These are phyloP conservation scores for Spergularia bocconei DNA, from an alignment of 148 eudicot genomes.

Conservation along the genomic window DNA sequence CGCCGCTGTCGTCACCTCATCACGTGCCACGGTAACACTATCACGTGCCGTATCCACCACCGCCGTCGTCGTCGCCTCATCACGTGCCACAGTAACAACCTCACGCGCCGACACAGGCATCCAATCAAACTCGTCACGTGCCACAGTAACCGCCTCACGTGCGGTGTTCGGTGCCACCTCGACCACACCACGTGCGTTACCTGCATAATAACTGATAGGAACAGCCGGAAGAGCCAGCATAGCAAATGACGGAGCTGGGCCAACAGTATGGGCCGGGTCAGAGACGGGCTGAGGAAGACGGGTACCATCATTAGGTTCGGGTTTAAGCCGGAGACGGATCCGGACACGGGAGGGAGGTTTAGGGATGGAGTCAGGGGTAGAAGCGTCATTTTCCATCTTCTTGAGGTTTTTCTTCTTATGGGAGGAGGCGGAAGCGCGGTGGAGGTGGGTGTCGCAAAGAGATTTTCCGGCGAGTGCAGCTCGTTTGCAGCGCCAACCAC, in stretches of 20 bases:
- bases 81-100: no score
- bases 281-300: background rate
- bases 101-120: background rate
- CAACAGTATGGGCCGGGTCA: no score
- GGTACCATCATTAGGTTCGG: background rate
- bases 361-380: background rate
- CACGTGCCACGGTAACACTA: no score
- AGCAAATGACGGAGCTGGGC: no score
- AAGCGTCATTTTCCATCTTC: background rate
- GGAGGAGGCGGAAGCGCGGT: constrained; percentile 3
- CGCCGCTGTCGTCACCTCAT: no score
- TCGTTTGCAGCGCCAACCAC: constrained; percentile 34
- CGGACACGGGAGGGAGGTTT: constrained; percentile 13
- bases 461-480: constrained; percentile 19
- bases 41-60: background rate
- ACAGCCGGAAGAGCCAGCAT: no score
- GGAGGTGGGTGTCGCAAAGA: constrained; percentile 22
- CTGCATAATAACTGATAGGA: no score
- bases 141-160: background rate
- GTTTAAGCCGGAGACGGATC: constrained; percentile 25
- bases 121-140: background rate
- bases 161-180: background rate
- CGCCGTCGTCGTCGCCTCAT: no score
- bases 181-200: no score
- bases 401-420: constrained; percentile 9